Evolutionary conservation across 805 yeast genomes (phyloP), one percentile per base, ranked within the genome.

Genomic region (Candida corydali): DNA sequence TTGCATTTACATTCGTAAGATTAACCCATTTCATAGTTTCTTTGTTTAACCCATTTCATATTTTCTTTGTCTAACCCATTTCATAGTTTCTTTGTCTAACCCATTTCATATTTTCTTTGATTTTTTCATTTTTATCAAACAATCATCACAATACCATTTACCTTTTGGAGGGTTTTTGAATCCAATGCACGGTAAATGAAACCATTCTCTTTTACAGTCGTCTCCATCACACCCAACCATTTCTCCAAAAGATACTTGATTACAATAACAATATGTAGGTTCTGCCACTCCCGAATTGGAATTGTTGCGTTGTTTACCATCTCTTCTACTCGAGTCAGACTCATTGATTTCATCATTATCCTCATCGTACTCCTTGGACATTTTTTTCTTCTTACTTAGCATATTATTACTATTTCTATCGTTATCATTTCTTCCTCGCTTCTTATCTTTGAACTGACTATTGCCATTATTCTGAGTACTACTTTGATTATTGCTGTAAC

Each of bases 141-240:
- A 41, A 32, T 41, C 45, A 41, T 67, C 73, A 50, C 73, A 67
- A 41, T 60, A 63, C 70, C 74, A 70, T 44, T 62, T 70, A 2
- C 69, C 67, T 64, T 81, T 84, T 2, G 97, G 98, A 4, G 91
- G 76, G 34, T 87, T 80, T 34, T 81, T 78, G 49, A 88, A 72
- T 0, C 96, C 96, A 29, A 86, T 84, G 61, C 98, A 89, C 12
- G 94, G 94, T 47, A 91, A 67, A 65, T 89, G 98, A 63, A 89
- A 89, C 98, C 98, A 89, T 59, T 89, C 98, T 37, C 87, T 70
- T 55, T 80, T 80, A 65, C 98, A 91, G 40, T 81, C 78, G 24
- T 86, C 89, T 9, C 96, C 97, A 54, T 93, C 98, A 63, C 98
- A 93, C 2, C 95, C 98, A 42, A 93, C 97, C 98, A 93, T 93